A percentile compares a stretch with the other conserved stretches of the same genome.
phyloP scores from a whole-genome alignment of 768 basidiomycete species.

The Lactarius akahatsu region DNA sequence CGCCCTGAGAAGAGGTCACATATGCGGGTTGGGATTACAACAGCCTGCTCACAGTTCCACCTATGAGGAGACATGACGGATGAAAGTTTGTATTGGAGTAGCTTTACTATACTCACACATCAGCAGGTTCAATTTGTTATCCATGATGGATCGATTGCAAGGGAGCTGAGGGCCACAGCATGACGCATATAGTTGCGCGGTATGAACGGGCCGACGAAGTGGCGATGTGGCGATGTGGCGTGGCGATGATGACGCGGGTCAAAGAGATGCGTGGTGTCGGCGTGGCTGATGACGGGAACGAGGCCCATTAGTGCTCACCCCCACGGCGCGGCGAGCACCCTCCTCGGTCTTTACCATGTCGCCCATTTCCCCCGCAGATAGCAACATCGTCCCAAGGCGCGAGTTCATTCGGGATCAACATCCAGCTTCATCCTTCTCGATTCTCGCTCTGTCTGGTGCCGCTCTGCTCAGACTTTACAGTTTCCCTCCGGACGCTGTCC shows the following conservation, averaged over 20 bases:
- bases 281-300: slow-evolving; percentile 21
- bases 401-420: slow-evolving; percentile 67
- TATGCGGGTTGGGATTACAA: not conserved
- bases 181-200: not conserved
- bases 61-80: slow-evolving; percentile 38
- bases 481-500: slow-evolving; percentile 55
- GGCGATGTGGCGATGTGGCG: too few relatives aligned
- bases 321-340: slow-evolving; percentile 26
- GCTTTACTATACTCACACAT: slow-evolving; percentile 61
- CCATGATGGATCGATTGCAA: slow-evolving; percentile 5
- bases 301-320: slow-evolving; percentile 15
- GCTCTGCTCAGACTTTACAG: slow-evolving; percentile 68
- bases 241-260: not conserved
- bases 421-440: slow-evolving; percentile 58
- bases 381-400: slow-evolving; percentile 63
- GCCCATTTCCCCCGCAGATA: slow-evolving; percentile 40
- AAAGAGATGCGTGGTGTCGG: slow-evolving; percentile 21
- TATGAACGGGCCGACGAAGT: not conserved
- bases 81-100: slow-evolving; percentile 17
- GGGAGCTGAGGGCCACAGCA: not conserved
- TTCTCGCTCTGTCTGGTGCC: slow-evolving; percentile 66
- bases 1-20: slow-evolving; percentile 47
- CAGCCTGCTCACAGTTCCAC: slow-evolving; percentile 44
- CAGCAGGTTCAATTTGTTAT: slow-evolving; percentile 53
- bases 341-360: slow-evolving; percentile 24